Evolutionary conservation across 2,329 filamentous ascomycete species (phyloP), one percentile per base, ranked within the genome.

Genomic region (Hymenotorrendiella dingleyae): DNA sequence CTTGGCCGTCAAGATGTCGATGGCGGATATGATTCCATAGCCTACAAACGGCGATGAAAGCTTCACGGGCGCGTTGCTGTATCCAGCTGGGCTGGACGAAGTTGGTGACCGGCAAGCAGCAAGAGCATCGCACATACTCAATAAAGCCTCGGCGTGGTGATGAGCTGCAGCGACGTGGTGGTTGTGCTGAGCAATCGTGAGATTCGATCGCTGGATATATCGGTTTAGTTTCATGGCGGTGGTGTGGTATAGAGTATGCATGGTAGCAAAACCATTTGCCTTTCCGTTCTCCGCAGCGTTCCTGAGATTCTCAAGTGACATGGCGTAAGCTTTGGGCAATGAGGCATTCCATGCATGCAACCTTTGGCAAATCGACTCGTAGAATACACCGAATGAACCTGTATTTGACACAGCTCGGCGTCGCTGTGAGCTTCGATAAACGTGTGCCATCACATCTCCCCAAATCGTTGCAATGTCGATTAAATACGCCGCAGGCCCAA

Each of bases 161-260:
- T 69, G 65, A 20, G 75, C 71, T 11, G 66, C 61, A 28, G 67
- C 64, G 4, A 76, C 64, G 47, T 76, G 70, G 19, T 70, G 67
- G 2, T 60, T 53, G 10, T 72, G 59, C 22, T 64, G 56, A 2
- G 69, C 64, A 0, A 62, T 50, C 3, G 65, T 63, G 3, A 76
- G 60, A 24, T 62, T 63, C 9, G 62, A 60, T 45, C 66, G 63
- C 8, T 69, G 67, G 10, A 71, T 70, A 54, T 83, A 75, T 28
- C 84, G 74, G 53, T 83, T 81, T 22, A 86, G 67, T 50, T 80
- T 79, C 62, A 85, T 74, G 54, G 78, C 63, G 1, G 78, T 71
- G 35, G 77, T 72, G 57, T 83, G 74, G 58, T 82, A 82, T n/a
- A 85, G 65, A 21, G 82, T 66, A 59, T 86, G 82, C 61, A 84